Evolutionary conservation across 345 rosid species (phyloP).

Genomic region (Erodium maritimum): DNA sequence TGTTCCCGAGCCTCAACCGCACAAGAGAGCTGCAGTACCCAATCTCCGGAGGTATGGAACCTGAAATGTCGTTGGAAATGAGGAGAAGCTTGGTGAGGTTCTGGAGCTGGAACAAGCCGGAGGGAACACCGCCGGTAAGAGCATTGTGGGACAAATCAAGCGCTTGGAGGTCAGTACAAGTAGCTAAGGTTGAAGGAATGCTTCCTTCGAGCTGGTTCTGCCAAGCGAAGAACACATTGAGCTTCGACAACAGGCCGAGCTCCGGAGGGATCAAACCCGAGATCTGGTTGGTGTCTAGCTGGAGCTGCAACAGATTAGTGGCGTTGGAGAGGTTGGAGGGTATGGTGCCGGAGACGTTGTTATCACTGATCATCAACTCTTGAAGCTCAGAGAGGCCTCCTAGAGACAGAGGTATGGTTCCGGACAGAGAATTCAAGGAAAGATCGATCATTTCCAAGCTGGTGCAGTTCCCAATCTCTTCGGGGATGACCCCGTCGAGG

Average conservation of each 20-base stretch:
- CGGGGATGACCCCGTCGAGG: slow-evolving; percentile 68
- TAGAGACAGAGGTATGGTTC: slow-evolving; percentile 68
- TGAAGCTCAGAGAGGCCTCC: slow-evolving; percentile 63
- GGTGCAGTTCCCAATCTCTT: slow-evolving; percentile 52
- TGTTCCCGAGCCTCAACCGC: slow-evolving; percentile 55
- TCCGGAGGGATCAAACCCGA: slow-evolving; percentile 63
- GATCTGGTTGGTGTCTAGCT: slow-evolving; percentile 64
- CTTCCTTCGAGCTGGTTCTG: slow-evolving; percentile 69
- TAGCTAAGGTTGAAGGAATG: slow-evolving; percentile 54
- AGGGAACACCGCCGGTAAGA: slow-evolving; percentile 63
- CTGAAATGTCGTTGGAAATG: slow-evolving; percentile 66
- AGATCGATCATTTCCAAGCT: slow-evolving; percentile 65
- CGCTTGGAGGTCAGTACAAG: slow-evolving; percentile 70
- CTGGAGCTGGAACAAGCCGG: slow-evolving; percentile 41
- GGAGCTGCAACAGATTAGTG: slow-evolving; percentile 54
- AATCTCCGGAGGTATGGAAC: slow-evolving; percentile 65
- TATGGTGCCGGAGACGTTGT: slow-evolving; percentile 65
- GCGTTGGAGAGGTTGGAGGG: slow-evolving; percentile 66
- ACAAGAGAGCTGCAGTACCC: slow-evolving; percentile 69
- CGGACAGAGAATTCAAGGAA: slow-evolving; percentile 65
- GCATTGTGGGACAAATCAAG: slow-evolving; percentile 82
- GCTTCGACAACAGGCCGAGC: slow-evolving; percentile 51
- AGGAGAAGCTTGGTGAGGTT: slow-evolving; percentile 79
- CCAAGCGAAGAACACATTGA: slow-evolving; percentile 87
- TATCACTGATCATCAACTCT: slow-evolving; percentile 83